Base-by-base conservation (phyloP, 768 basidiomycete species). In the Russula sp. region DNA sequence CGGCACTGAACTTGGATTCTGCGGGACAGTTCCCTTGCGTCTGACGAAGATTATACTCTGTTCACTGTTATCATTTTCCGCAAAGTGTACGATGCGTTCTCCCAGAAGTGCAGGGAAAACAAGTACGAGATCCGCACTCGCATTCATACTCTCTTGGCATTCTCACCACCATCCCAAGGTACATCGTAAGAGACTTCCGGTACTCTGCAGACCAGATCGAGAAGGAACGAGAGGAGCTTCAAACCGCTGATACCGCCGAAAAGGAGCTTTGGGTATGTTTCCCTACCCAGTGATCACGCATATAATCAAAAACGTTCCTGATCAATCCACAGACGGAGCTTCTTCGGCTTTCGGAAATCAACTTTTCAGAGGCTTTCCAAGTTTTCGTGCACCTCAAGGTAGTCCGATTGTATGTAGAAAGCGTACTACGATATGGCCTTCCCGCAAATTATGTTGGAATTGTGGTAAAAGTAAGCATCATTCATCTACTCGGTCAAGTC, bases 301-400 rank as follows among this genome's bases (percentile, higher is more conserved):
- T 13, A 36, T 59, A 65, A 56, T 65, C 36, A 41, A 13, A 42
- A n/a, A 18, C 41, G 43, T 36, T 49, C 43, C 38, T 52, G 34
- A 13, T 42, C 14, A 57, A 39, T 29, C 25, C n/a, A 56, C 67
- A 98, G 95, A 90, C 93, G 32, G 96, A 99, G 67, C 81, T 99
- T 0, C 78, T 99, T 29, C 83, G 90, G 68, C 73, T 98, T 41
- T 86, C 95, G 41, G 81, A 97, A 58, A 97, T 92, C 56, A 98
- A 96, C 75, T 99, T 98, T 73, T 95, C 94, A 0, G 97, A 99
- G 76, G 86, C 94, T 6, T 93, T 94, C 76, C 92, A 98, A 72
- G 79, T 96, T 56, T 79, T 98, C 20, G 90, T 95, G 0, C 97
- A 98, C 70, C 78, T 98, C 67, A 98, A 98, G 74, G 81, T 96